A percentile compares a stretch with the other conserved stretches of the same genome.
phyloP scores from a whole-genome alignment of 495 filamentous ascomycete genomes.

The Tuber melanosporum region DNA sequence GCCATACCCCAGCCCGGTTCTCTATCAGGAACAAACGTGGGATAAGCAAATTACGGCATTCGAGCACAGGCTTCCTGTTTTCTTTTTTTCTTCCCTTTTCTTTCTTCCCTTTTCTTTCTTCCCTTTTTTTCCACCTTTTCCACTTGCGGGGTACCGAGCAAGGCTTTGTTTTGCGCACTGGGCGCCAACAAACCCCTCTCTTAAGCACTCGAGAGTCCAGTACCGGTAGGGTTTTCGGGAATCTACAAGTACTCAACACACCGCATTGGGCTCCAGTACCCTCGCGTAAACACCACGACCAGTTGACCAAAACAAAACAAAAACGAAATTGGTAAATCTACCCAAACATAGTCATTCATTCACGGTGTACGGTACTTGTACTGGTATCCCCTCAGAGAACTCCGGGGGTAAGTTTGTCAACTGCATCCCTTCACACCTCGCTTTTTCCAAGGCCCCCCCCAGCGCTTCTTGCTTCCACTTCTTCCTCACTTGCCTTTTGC shows the following conservation, averaged over 20 bases:
- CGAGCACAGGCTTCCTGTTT: neutral
- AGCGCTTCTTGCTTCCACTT: too few relatives aligned
- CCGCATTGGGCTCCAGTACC: neutral
- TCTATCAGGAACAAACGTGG: slow-evolving; percentile 1
- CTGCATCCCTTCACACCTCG: neutral
- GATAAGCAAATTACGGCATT: neutral
- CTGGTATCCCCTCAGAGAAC: neutral
- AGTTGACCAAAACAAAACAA: neutral
- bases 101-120: neutral
- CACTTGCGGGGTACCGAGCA: neutral
- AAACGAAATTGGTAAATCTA: neutral
- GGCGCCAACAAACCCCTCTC: neutral
- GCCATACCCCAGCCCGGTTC: neutral
- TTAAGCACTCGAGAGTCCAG: neutral
- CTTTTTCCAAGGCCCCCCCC: neutral
- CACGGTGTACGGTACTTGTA: too few relatives aligned
- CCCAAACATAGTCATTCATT: neutral
- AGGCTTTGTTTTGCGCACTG: neutral
- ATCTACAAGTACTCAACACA: neutral
- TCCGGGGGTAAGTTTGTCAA: neutral
- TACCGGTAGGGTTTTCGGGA: neutral
- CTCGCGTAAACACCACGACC: neutral
- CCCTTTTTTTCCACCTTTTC: neutral
- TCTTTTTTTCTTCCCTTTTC: neutral
- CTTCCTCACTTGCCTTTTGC: neutral